Conservation (phyloP, 176 grass and related monocot genomes). For the Raddia distichophylla region DNA sequence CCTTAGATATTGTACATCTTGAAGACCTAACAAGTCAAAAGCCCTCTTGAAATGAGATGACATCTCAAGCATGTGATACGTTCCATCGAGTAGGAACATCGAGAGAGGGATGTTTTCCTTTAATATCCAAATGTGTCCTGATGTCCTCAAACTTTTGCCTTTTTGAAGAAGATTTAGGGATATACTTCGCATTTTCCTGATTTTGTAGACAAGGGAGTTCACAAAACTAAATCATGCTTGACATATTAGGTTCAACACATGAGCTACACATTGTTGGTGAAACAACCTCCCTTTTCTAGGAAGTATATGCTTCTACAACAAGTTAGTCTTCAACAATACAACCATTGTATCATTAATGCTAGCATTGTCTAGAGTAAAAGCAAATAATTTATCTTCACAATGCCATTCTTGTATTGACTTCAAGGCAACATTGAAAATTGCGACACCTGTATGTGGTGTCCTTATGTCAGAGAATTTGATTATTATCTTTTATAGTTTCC, state of each 20-base stretch:
- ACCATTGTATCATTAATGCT: neutral
- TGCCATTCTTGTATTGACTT: neutral
- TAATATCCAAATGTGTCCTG: too few species aligned
- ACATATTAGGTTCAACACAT: neutral
- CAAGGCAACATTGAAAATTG: neutral
- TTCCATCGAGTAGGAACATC: too few species aligned
- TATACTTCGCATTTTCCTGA: neutral
- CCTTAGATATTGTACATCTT: too few species aligned
- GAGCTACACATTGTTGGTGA: neutral
- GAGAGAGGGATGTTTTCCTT: too few species aligned
- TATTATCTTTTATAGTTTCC: neutral
- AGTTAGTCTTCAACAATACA: neutral
- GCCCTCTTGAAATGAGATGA: too few species aligned
- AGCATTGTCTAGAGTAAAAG: neutral
- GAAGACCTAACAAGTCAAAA: too few species aligned
- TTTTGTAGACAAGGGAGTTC: neutral
- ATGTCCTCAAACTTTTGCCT: neutral
- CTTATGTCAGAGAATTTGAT: neutral
- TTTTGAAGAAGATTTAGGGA: neutral
- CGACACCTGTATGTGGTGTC: neutral
- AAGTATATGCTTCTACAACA: neutral
- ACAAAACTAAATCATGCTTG: neutral
- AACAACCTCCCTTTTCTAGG: neutral
- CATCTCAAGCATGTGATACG: too few species aligned
- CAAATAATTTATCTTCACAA: neutral